Percentiles rank a stretch among this genome's conserved stretches.
These are phyloP conservation scores for Kazachstania viticola DNA, from an alignment of 805 yeast species.

Conservation along the genomic window DNA sequence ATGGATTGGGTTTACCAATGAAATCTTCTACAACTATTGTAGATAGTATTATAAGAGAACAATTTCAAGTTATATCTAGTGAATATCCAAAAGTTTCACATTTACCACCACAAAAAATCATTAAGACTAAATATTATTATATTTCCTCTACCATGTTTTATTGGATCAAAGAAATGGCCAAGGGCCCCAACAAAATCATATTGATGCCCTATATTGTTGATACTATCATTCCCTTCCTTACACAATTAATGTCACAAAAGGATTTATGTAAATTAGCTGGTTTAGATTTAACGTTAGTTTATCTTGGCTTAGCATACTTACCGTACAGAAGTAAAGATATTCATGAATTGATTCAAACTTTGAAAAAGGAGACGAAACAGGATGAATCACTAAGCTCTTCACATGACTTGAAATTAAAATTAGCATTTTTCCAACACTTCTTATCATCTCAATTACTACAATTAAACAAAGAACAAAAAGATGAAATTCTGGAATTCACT, in stretches of 20 bases:
- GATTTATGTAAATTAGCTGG: slow-evolving; percentile 75
- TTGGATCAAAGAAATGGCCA: slow-evolving; percentile 45
- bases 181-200: slow-evolving; percentile 41
- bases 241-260: slow-evolving; percentile 52
- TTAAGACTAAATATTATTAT: slow-evolving; percentile 52
- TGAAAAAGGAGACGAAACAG: slow-evolving; percentile 1
- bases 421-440: slow-evolving; percentile 62
- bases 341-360: slow-evolving; percentile 1
- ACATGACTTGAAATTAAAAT: slow-evolving; percentile 56
- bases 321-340: slow-evolving; percentile 28
- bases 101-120: slow-evolving; percentile 42
- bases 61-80: slow-evolving; percentile 35
- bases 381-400: slow-evolving; percentile 28
- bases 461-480: slow-evolving; percentile 37
- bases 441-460: slow-evolving; percentile 58
- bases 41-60: slow-evolving; percentile 28
- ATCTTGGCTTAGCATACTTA: slow-evolving; percentile 37
- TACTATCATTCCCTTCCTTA: slow-evolving; percentile 56
- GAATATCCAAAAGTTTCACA: slow-evolving; percentile 27
- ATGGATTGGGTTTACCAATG: slow-evolving; percentile 28
- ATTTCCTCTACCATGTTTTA: slow-evolving; percentile 53
- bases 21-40: slow-evolving; percentile 25
- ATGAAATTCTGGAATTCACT: slow-evolving; percentile 39
- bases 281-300: slow-evolving; percentile 40
- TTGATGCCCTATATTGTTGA: slow-evolving; percentile 41